Evolutionary conservation across 148 eudicot species (phyloP).

Genomic region (Chenopodium quinoa): DNA sequence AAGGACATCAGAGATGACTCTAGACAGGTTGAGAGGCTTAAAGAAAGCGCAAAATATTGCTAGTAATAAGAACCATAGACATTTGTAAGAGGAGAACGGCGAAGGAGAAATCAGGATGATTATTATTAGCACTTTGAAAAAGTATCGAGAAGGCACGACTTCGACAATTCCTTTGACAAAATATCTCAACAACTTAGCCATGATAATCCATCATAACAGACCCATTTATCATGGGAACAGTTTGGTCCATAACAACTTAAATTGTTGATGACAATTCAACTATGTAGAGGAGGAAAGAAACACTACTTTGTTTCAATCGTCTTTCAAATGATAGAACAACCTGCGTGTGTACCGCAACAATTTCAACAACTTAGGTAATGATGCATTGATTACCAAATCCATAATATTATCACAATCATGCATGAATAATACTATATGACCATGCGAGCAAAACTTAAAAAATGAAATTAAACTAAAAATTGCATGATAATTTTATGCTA

Average conservation of each 20-base stretch:
- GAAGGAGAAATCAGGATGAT: conserved; percentile 55
- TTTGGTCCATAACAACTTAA: conserved; percentile 9
- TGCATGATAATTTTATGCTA: too few relatives aligned
- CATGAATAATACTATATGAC: background rate
- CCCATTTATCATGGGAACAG: conserved; percentile 14
- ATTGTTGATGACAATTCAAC: too few relatives aligned
- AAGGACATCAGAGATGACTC: conserved; percentile 55
- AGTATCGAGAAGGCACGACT: conserved; percentile 44
- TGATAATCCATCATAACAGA: conserved; percentile 18
- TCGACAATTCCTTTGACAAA: conserved; percentile 29
- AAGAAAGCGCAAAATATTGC: conserved; percentile 45
- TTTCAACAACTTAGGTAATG: too few relatives aligned
- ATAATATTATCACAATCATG: background rate
- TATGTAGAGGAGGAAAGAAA: too few relatives aligned
- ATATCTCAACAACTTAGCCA: conserved; percentile 1
- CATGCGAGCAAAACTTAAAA: background rate
- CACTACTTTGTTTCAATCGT: background rate
- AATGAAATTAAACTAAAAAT: background rate
- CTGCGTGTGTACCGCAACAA: too few relatives aligned
- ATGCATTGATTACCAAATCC: too few relatives aligned
- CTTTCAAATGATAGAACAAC: too few relatives aligned
- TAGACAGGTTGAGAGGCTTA: conserved; percentile 73
- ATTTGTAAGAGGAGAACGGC: conserved; percentile 49
- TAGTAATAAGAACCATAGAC: conserved; percentile 37
- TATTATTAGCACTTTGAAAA: conserved; percentile 25